A percentile compares a stretch with the other conserved stretches of the same genome.
phyloP scores from a whole-genome alignment of 75 land plant genomes.

The Larix kaempferi region DNA sequence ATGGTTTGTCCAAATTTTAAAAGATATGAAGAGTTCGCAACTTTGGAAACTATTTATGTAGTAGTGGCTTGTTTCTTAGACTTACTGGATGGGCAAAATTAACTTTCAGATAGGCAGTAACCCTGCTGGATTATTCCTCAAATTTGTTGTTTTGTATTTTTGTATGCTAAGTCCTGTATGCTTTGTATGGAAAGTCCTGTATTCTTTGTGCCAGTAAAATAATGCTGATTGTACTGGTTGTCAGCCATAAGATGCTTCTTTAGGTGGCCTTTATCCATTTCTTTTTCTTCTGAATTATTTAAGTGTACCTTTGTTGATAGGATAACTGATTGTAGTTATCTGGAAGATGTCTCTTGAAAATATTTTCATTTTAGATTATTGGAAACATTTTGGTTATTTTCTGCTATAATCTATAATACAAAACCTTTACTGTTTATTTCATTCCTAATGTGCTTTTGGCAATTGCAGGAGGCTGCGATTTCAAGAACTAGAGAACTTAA shows the following conservation, averaged over 20 bases:
- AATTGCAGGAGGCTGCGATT: conserved; percentile 73
- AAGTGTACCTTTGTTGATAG: neutral
- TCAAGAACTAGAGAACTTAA: conserved; percentile 73
- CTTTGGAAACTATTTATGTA: neutral
- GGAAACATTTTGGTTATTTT: neutral
- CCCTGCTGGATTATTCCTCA: neutral
- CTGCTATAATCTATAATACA: neutral
- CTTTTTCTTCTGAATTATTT: too few relatives aligned
- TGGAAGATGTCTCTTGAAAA: neutral
- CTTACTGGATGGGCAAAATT: neutral
- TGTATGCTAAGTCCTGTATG: too few relatives aligned
- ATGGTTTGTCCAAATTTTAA: too few relatives aligned
- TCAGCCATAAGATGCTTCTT: too few relatives aligned
- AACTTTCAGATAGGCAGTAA: neutral
- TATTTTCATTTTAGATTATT: neutral
- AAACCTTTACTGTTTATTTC: neutral
- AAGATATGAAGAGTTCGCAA: neutral
- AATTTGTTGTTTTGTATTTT: neutral
- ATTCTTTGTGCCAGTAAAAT: too few relatives aligned
- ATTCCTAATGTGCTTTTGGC: conserved; percentile 3
- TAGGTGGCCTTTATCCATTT: too few relatives aligned
- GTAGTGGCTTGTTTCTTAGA: neutral
- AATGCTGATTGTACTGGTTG: too few relatives aligned
- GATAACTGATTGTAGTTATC: neutral
- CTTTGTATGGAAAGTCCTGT: too few relatives aligned